These are phyloP conservation scores for Neohortaea acidophila DNA, from an alignment of 495 filamentous ascomycete genomes.

Conservation along the genomic window DNA sequence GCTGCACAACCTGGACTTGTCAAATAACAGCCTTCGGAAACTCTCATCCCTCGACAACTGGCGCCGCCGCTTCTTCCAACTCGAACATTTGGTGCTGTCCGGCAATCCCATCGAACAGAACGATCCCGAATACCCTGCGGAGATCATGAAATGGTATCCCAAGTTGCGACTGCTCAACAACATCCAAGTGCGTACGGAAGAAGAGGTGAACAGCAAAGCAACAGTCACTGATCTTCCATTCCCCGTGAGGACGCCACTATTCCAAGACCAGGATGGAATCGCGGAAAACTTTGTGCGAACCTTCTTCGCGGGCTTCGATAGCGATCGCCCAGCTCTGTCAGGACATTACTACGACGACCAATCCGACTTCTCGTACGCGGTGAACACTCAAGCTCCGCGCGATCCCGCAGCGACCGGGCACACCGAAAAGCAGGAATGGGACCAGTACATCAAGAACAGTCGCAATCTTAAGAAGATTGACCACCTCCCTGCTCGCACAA, in stretches of 20 bases:
- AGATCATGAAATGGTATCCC: conserved; percentile 72
- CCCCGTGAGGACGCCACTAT: conserved; percentile 51
- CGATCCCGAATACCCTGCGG: conserved; percentile 45
- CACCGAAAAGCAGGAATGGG: conserved; percentile 37
- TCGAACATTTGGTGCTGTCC: conserved; percentile 63
- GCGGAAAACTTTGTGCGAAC: conserved; percentile 57
- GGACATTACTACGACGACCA: conserved; percentile 58
- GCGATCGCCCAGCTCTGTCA: conserved; percentile 45
- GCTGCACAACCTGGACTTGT: conserved; percentile 71
- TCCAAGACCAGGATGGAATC: conserved; percentile 61
- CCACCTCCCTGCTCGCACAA: conserved; percentile 40
- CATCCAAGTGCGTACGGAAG: conserved; percentile 50
- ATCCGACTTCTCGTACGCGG: conserved; percentile 63
- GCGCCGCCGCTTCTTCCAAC: conserved; percentile 57
- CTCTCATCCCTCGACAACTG: conserved; percentile 45
- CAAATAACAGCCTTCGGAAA: conserved; percentile 56
- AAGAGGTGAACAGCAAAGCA: conserved; percentile 38
- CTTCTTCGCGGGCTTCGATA: conserved; percentile 65
- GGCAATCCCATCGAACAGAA: conserved; percentile 57
- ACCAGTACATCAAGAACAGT: conserved; percentile 60
- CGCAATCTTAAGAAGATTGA: conserved; percentile 63
- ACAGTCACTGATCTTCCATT: conserved; percentile 40
- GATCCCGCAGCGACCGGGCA: conserved; percentile 27
- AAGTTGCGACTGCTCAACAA: conserved; percentile 57
- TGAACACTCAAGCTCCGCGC: conserved; percentile 50